Conservation (phyloP, 345 rosid species). For the Luvunga scandens region DNA sequence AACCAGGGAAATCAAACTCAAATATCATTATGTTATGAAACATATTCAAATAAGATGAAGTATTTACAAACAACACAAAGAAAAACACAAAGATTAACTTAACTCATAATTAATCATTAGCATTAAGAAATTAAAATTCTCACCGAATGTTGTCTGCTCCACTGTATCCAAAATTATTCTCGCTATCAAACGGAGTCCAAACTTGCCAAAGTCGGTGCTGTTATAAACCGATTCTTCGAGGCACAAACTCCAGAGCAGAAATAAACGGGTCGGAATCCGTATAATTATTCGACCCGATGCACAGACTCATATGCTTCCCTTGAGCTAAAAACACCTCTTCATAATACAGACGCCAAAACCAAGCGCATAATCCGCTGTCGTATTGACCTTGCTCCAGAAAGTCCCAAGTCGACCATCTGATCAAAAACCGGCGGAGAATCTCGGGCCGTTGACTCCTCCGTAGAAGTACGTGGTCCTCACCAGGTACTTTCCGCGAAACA, state of each 20-base stretch:
- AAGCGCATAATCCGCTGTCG: constrained; percentile 57
- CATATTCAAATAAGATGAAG: not conserved
- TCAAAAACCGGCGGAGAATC: constrained; percentile 77
- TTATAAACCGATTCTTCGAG: constrained; percentile 59
- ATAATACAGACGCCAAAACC: constrained; percentile 59
- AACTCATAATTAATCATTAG: not conserved
- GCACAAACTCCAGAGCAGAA: constrained; percentile 76
- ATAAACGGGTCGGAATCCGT: constrained; percentile 88
- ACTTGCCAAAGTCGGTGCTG: constrained; percentile 51
- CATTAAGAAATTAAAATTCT: not conserved
- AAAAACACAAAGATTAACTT: not conserved
- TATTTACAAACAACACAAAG: not conserved
- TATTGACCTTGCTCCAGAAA: constrained; percentile 69
- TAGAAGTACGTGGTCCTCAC: constrained; percentile 76
- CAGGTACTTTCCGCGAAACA: constrained; percentile 60
- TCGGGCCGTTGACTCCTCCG: constrained; percentile 70
- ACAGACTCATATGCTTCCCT: constrained; percentile 73
- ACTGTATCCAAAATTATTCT: constrained; percentile 69
- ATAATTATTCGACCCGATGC: constrained; percentile 57
- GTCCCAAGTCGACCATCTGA: constrained; percentile 93
- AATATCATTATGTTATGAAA: not conserved
- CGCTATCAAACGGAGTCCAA: constrained; percentile 58
- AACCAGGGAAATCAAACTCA: not conserved
- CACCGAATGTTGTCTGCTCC: constrained; percentile 55
- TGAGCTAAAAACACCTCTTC: constrained; percentile 77